Percentiles rank a stretch among this genome's conserved stretches.
phyloP scores from a whole-genome alignment of 306 rosid genomes.

The Oemleria cerasiformis region DNA sequence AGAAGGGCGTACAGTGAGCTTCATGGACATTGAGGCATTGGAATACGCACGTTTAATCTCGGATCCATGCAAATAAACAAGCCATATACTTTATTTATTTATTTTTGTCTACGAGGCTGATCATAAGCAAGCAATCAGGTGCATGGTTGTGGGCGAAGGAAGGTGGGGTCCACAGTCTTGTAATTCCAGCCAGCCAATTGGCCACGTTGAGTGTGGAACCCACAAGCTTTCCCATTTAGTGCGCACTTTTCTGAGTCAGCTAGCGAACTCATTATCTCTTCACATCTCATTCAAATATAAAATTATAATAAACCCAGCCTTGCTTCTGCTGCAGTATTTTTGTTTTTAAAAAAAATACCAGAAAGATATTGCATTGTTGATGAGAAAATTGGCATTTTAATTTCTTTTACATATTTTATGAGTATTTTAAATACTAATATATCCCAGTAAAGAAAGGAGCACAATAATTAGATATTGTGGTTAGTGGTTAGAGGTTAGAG shows the following conservation, averaged over 20 bases:
- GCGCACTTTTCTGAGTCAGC: neutral
- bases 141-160: neutral
- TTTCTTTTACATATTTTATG: neutral
- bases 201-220: conserved; percentile 4
- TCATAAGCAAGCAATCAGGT: neutral
- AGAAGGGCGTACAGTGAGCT: too few relatives aligned
- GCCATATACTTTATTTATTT: neutral
- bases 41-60: neutral
- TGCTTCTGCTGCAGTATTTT: neutral
- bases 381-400: neutral
- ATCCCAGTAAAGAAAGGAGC: neutral
- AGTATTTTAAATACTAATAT: neutral
- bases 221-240: neutral
- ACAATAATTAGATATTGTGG: neutral
- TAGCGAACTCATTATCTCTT: conserved; percentile 4
- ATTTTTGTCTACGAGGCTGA: neutral
- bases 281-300: neutral
- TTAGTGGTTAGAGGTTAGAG: neutral
- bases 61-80: neutral
- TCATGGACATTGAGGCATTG: neutral
- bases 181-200: neutral
- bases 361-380: neutral
- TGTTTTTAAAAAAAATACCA: neutral
- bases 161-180: neutral
- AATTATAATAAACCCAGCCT: neutral